Conservation (phyloP, 495 filamentous ascomycete species). For the Neurospora tetrasperma region DNA sequence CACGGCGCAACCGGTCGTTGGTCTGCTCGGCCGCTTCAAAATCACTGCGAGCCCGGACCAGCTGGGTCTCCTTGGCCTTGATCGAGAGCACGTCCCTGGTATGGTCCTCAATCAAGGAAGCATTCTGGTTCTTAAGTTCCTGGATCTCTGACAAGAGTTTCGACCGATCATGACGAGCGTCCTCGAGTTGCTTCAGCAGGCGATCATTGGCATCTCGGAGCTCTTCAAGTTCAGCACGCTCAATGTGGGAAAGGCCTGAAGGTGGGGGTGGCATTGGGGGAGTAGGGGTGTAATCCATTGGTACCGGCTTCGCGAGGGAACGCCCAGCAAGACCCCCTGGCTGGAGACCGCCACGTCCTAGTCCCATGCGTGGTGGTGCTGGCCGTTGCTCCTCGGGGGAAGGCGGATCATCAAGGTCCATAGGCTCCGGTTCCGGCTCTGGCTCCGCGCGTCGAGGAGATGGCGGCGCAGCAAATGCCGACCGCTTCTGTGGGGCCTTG, state of each 20-base stretch:
- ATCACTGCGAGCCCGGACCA: conserved; percentile 83
- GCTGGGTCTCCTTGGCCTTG: conserved; percentile 96
- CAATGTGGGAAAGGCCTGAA: conserved; percentile 56
- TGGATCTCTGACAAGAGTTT: conserved; percentile 68
- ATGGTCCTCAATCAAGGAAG: conserved; percentile 93
- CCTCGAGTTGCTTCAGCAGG: conserved; percentile 58
- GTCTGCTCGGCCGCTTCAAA: conserved; percentile 78
- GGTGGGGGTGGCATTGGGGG: conserved; percentile 40
- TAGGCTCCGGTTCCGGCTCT: conserved; percentile 14
- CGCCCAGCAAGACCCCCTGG: conserved; percentile 62
- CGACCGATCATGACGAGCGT: conserved; percentile 63
- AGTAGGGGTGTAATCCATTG: conserved; percentile 24
- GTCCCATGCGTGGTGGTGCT: conserved; percentile 56
- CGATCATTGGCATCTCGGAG: conserved; percentile 74
- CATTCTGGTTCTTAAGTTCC: conserved; percentile 90
- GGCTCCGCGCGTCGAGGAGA: conserved; percentile 31
- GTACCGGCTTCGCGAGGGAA: conserved; percentile 69
- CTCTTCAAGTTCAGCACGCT: conserved; percentile 83
- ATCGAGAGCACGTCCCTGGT: conserved; percentile 90
- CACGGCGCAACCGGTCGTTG: conserved; percentile 70
- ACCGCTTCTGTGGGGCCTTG: conserved; percentile 56
- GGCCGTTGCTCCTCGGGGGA: conserved; percentile 15
- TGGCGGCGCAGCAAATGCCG: conserved; percentile 50
- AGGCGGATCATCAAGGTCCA: neutral
- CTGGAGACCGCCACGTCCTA: conserved; percentile 46